Percentiles rank a stretch among this genome's conserved stretches.
These are phyloP conservation scores for rapeseed (Brassica napus) DNA, from an alignment of 345 rosid genomes.

Conservation along the genomic window Da-Ae NC_063439.1:9436001-9436500, in stretches of 20 bases:
- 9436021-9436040: neutral
- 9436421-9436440: constrained; percentile 4
- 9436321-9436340: constrained; percentile 16
- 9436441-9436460: neutral
- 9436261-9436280: neutral
- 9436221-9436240: constrained; percentile 19
- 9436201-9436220: constrained; percentile 35
- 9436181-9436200: constrained; percentile 30
- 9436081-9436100: neutral
- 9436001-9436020: constrained; percentile 2
- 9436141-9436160: constrained; percentile 40
- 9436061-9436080: neutral
- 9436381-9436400: neutral
- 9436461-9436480: neutral
- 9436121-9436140: constrained; percentile 48
- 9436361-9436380: neutral
- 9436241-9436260: neutral
- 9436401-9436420: constrained; percentile 2
- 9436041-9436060: constrained; percentile 15
- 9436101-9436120: constrained; percentile 1
- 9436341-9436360: neutral
- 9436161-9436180: constrained; percentile 36
- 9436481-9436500: constrained; percentile 24
- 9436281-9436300: constrained; percentile 9
- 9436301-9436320: neutral